Evolutionary conservation across 1,284 basidiomycete genomes (phyloP).

Genomic region (Exsudoporus floridanus): DNA sequence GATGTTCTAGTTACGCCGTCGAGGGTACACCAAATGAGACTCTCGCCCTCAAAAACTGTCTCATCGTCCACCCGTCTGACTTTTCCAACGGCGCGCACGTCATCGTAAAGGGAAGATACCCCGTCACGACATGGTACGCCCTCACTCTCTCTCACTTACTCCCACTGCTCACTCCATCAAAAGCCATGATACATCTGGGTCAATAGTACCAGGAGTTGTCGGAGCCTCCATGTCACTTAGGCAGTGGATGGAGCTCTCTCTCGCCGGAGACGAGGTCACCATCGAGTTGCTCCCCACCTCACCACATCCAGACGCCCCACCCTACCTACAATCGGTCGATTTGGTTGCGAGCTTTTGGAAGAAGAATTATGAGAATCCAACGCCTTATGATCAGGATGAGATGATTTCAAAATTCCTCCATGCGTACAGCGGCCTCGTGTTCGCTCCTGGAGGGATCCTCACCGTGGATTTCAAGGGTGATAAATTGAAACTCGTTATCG

Average conservation of each 20-base stretch:
- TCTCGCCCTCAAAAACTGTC: slow-evolving; percentile 79
- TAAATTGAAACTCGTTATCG: slow-evolving; percentile 75
- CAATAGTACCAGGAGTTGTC: slow-evolving; percentile 59
- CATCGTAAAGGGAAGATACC: slow-evolving; percentile 66
- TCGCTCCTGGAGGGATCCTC: slow-evolving; percentile 73
- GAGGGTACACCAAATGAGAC: slow-evolving; percentile 56
- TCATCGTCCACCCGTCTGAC: slow-evolving; percentile 77
- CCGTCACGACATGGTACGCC: slow-evolving; percentile 71
- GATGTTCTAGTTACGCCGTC: slow-evolving; percentile 52
- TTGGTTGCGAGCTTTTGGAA: slow-evolving; percentile 77
- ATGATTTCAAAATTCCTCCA: slow-evolving; percentile 75
- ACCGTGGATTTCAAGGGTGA: slow-evolving; percentile 92
- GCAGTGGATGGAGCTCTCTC: slow-evolving; percentile 84
- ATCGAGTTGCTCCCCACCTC: slow-evolving; percentile 64
- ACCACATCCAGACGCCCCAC: slow-evolving; percentile 55
- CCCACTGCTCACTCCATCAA: slow-evolving; percentile 6
- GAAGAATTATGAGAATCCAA: slow-evolving; percentile 62
- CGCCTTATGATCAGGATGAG: slow-evolving; percentile 83
- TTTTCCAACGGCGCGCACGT: slow-evolving; percentile 75
- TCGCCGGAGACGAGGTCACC: slow-evolving; percentile 73
- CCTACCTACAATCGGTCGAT: slow-evolving; percentile 77
- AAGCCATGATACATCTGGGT: slow-evolving; percentile 77
- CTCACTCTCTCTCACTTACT: no score
- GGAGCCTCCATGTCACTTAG: slow-evolving; percentile 69
- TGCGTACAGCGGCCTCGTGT: slow-evolving; percentile 63